Base-by-base conservation (phyloP, 495 filamentous ascomycete species). In the Podospora tetraspora region DNA sequence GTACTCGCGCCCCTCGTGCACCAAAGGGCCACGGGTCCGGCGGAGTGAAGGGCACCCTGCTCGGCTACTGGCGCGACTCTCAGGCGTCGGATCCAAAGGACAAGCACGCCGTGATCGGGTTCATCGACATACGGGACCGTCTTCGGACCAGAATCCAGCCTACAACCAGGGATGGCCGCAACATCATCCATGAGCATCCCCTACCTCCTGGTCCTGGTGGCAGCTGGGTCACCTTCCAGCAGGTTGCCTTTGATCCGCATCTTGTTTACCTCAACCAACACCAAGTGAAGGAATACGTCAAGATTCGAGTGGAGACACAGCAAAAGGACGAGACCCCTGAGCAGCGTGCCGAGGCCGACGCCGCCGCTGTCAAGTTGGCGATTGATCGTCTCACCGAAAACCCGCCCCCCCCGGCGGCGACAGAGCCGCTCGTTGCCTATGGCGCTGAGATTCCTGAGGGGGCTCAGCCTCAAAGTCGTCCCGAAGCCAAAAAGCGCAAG, bases 61-160 rank as follows among this genome's bases (percentile, higher is more conserved):
- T 87, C 34, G 84, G 84, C 57, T 82, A 80, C 61, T 87, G 84
- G 84, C 78, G 84, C n/a, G 82, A 85, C 37, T 86, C 84, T 0
- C 72, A 75, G 7, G 76, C 81, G 3, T 74, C 77, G 0, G 71
- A 80, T 24, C 75, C 77, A 9, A 73, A 71, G 22, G 78, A 81
- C 13, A 84, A 83, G 64, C 84, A 87, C 68, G 77, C 75, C 0
- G 84, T 86, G 2, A 81, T 81, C 30, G 84, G 83, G 6, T 87
- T 86, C 57, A 86, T 87, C 59, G 84, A 87, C 52, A 72, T 82
- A 23, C 74, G 83, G 30, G 84, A 86, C 32, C 80, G 84, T 16
- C 78, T 87, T 11, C 81, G 84, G 3, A 86, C 84, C 9, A 78
- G 83, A 5, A 83, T 85, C 57, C 79, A 82, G 69, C 69, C 71